Base-by-base conservation (phyloP, 2,329 filamentous ascomycete species). In the Penicillium sp. region DNA sequence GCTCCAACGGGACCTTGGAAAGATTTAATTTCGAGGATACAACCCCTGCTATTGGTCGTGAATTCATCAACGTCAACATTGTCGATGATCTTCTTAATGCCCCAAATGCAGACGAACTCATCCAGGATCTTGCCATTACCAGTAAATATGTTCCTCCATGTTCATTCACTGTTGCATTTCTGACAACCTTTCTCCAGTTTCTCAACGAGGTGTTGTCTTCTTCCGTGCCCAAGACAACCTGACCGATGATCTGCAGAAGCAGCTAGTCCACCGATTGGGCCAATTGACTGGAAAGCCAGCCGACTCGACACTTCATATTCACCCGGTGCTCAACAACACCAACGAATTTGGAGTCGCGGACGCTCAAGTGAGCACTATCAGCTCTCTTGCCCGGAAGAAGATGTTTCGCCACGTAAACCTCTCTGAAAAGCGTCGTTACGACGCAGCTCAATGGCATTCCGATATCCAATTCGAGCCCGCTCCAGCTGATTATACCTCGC, bases 181-280 rank as follows among this genome's bases (percentile, higher is more conserved):
- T 64, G 43, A 62, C 42, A 10, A 30, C 43, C 19, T 14, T 14
- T 16, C 10, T 37, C 14, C 11, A 89, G 87, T 91, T 65, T 90
- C 88, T 1, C 84, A 86, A 61, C 84, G 88, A 0, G 88, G 88
- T 10, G 88, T 91, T 3, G 87, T 90, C 35, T 89, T 90, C 78
- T 89, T 91, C 76, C 84, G 87, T 22, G 82, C 84, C 33, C 88
- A 91, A 65, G 77, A 86, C 67, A 79, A 82, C 69, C 75, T 90
- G 40, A 83, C 81, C 64, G 83, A 89, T 69, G 84, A 86, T 1
- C 80, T 88, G 2, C 87, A 89, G 68, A 91, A 91, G 76, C 78
- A 87, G 57, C 80, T 91, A 0, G 84, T 85, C 37, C 79, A 86
- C 13, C 80, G 82, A 0, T 79, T 90, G 1, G 87, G 88, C 8